Percentiles rank a stretch among this genome's conserved stretches.
These are phyloP conservation scores for Sporothrix protearum DNA, from an alignment of 2,329 filamentous ascomycete genomes.

Conservation along the genomic window DNA sequence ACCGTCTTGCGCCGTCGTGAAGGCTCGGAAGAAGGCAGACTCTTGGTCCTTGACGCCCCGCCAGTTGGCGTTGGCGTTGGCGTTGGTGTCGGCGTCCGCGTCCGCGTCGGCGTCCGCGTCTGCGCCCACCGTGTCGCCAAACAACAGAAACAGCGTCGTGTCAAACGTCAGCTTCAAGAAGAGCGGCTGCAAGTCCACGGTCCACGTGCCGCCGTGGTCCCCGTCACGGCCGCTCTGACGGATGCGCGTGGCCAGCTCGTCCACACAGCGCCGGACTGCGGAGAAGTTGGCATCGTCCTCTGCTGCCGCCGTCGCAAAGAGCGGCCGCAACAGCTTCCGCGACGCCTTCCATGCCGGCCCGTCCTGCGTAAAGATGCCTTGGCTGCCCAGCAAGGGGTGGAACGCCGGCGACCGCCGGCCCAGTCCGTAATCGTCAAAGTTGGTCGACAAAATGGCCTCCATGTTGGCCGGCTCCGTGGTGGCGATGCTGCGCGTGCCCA, in stretches of 20 bases:
- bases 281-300: neutral
- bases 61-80: neutral
- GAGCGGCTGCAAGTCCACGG: constrained; percentile 13
- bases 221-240: neutral
- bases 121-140: constrained; percentile 1
- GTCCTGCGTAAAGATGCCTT: constrained; percentile 22
- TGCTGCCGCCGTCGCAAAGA: neutral
- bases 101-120: too few species aligned
- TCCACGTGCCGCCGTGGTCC: neutral
- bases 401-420: constrained; percentile 27
- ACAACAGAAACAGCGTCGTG: constrained; percentile 6
- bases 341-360: constrained; percentile 18
- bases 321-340: constrained; percentile 16
- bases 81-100: too few species aligned
- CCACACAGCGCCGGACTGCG: constrained; percentile 13
- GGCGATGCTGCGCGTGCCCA: constrained; percentile 5
- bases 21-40: neutral
- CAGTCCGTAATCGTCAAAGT: constrained; percentile 42
- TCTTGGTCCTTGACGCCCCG: neutral
- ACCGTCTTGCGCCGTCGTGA: neutral
- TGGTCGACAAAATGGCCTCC: constrained; percentile 34
- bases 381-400: constrained; percentile 21
- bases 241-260: neutral
- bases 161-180: constrained; percentile 21
- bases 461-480: constrained; percentile 5